Base-by-base conservation (phyloP, 2,329 filamentous ascomycete genomes). In the Diplocarpon mali region DNA sequence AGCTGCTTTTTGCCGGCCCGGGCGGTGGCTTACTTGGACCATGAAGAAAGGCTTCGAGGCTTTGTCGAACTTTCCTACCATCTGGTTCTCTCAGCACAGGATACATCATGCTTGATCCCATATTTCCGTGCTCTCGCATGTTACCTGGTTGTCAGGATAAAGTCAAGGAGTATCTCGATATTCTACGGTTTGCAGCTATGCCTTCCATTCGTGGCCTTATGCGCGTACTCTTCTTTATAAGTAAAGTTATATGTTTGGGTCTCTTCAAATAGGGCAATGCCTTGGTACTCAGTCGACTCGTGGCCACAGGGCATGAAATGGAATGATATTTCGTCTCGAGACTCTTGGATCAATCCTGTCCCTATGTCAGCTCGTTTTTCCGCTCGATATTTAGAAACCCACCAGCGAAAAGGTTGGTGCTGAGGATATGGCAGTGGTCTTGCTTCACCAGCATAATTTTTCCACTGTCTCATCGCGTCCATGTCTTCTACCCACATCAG, bases 401-500 rank as follows among this genome's bases (percentile, higher is more conserved):
- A 42, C 40, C 31, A 42, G 16, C 32, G n/a, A 20, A 42, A 42
- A 6, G 42, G 36, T 27, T 36, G 9, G 29, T 40, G 10, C 24
- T 40, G 5, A 35, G 42, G 37, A 35, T 36, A 45, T 11, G 42
- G 42, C 24, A 40, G n/a, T n/a, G 31, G 36, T 12, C 20, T 30
- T 14, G 2, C 29, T 17, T 27, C 15, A 2, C 35, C 35, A 14
- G 14, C 35, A 20, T 40, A 28, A 28, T 12, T 44, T 27, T 32
- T 41, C 15, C 35, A 28, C 17, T 30, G 34, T 34, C 44, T 30
- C 39, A 17, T 31, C 13, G 40, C 39, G 40, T 48, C 46, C 42
- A 44, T 42, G 11, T 38, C 35, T 16, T 48, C 46, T 13, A 48
- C 42, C 46, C 42, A 48, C 29, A 4, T 36, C 30, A 45, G 24